These are phyloP conservation scores for Pseudoturritis turrita DNA, from an alignment of 345 rosid species.

Conservation along the genomic window DNA sequence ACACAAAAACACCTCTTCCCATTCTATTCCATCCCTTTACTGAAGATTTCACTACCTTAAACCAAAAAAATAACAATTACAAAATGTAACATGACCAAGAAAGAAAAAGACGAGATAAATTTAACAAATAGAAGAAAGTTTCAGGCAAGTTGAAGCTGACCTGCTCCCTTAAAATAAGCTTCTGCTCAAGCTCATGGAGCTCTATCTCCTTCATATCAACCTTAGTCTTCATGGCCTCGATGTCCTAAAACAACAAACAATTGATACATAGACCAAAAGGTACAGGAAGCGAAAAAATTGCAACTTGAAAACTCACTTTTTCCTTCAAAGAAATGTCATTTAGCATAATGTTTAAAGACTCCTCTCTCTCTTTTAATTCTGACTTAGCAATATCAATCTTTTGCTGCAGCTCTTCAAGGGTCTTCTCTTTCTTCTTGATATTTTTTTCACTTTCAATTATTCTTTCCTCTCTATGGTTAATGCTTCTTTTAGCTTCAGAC, in stretches of 20 bases:
- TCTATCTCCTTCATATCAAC: conserved; percentile 55
- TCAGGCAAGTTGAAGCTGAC: conserved; percentile 39
- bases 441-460: conserved; percentile 43
- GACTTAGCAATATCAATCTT: conserved; percentile 43
- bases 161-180: conserved; percentile 62
- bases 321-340: conserved; percentile 56
- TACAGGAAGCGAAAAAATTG: neutral
- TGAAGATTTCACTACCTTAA: neutral
- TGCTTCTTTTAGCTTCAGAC: conserved; percentile 44
- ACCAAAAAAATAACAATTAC: neutral
- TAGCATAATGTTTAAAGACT: conserved; percentile 38
- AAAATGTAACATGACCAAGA: neutral
- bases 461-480: conserved; percentile 55
- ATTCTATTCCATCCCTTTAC: neutral
- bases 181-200: conserved; percentile 56
- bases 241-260: conserved; percentile 39
- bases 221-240: conserved; percentile 35
- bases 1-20: neutral
- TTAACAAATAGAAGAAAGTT: neutral
- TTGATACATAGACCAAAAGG: conserved; percentile 8
- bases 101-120: neutral
- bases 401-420: conserved; percentile 50
- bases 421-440: conserved; percentile 48
- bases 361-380: conserved; percentile 57
- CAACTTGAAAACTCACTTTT: conserved; percentile 41